Percentiles rank a stretch among this genome's conserved stretches.
These are phyloP conservation scores for Lactifluus volemus DNA, from an alignment of 768 basidiomycete genomes.

Conservation along the genomic window DNA sequence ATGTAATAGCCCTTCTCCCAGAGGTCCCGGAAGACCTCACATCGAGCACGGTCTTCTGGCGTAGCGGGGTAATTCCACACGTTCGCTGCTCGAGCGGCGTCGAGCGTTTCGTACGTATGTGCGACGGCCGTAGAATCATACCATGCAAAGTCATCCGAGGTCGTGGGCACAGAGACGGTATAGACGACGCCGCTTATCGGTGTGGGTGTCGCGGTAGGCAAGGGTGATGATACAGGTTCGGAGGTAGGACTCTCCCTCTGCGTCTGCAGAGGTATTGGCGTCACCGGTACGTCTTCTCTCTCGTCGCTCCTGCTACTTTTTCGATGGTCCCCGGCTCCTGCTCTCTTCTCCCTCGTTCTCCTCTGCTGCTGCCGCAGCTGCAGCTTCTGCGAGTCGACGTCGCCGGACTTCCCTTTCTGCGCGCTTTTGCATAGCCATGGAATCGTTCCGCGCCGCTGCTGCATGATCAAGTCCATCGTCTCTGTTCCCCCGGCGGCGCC, in stretches of 20 bases:
- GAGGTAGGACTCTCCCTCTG: not conserved
- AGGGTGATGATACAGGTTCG: not conserved
- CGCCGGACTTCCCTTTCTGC: conserved; percentile 53
- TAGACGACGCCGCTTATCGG: conserved; percentile 26
- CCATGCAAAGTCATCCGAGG: conserved; percentile 61
- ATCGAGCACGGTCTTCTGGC: conserved; percentile 60
- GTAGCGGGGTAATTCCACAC: conserved; percentile 72
- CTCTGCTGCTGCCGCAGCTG: not conserved
- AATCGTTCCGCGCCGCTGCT: conserved; percentile 39
- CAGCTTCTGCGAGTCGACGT: not conserved
- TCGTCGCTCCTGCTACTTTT: not conserved
- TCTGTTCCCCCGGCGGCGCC: conserved; percentile 29
- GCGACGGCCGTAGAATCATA: conserved; percentile 36
- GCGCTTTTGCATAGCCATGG: conserved; percentile 40
- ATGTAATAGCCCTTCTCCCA: conserved; percentile 82
- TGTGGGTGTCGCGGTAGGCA: not conserved
- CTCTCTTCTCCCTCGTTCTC: too few species aligned
- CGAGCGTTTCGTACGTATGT: conserved; percentile 45
- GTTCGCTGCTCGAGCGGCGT: conserved; percentile 52
- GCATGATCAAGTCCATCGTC: conserved; percentile 31
- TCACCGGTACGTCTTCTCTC: not conserved
- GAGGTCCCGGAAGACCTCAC: conserved; percentile 68
- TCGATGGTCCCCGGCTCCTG: too few species aligned
- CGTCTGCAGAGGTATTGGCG: not conserved
- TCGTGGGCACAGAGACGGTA: conserved; percentile 57